These are phyloP conservation scores for Conticribra weissflogii DNA, from an alignment of 108 stramenopile genomes.

Conservation along the genomic window DNA sequence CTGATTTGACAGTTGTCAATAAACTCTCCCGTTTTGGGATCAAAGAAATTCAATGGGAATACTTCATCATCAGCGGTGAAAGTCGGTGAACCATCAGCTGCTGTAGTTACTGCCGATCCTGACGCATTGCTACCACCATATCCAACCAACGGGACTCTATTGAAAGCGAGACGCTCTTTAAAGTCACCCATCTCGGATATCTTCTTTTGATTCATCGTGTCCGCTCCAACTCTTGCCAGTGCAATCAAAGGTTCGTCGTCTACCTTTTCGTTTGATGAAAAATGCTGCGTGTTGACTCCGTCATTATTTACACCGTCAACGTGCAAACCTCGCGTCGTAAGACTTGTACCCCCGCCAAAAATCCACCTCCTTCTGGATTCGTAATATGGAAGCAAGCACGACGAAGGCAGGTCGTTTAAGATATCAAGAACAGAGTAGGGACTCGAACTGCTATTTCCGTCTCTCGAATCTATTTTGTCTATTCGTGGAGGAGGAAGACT, in stretches of 20 bases:
- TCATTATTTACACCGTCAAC: conserved; percentile 82
- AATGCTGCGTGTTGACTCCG: conserved; percentile 73
- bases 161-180: conserved; percentile 69
- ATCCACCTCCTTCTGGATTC: conserved; percentile 84
- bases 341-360: conserved; percentile 77
- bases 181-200: conserved; percentile 81
- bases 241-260: conserved; percentile 64
- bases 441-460: neutral
- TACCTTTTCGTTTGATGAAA: conserved; percentile 33
- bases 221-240: conserved; percentile 71
- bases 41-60: conserved; percentile 74
- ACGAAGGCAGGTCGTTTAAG: conserved; percentile 41
- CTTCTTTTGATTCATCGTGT: conserved; percentile 58
- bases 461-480: neutral
- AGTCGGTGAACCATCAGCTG: conserved; percentile 69
- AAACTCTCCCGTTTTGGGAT: conserved; percentile 73
- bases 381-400: conserved; percentile 79
- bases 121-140: conserved; percentile 72
- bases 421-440: conserved; percentile 8
- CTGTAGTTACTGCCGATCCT: conserved; percentile 77
- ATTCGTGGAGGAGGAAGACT: conserved; percentile 75
- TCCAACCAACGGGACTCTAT: conserved; percentile 69
- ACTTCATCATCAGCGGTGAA: conserved; percentile 84
- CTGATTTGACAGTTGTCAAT: conserved; percentile 70
- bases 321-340: conserved; percentile 65